Base-by-base conservation (phyloP, 2,329 filamentous ascomycete species). In the Ampelomyces quisqualis region DNA sequence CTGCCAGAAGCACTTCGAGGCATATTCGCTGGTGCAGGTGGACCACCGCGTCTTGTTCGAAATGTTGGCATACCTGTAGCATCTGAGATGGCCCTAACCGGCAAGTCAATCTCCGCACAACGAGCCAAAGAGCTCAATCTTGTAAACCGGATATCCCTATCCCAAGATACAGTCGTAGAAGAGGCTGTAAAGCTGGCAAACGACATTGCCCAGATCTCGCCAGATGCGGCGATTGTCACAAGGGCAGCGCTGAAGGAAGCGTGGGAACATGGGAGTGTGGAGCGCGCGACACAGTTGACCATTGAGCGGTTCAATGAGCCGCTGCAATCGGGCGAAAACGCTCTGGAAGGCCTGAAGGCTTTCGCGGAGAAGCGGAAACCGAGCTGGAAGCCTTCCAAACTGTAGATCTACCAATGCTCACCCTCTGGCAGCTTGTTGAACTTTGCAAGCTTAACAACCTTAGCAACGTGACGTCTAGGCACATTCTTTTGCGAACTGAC, bases 1-100 rank as follows among this genome's bases (percentile, higher is more conserved):
- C 67, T 80, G 7, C 76, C 77, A 7, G 77, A 80, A 60, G 77
- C 74, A 2, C 71, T 74, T 39, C 71, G 77, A 13, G 77, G 77
- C n/a, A 70, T 80, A 21, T 77, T 73, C 23, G 75, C 77, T 1
- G 75, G 67, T 4, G 77, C 75, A 1, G 77, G 77, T 4, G 76
- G 75, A 7, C 68, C 79, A 6, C 71, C 77, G 2, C 70, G 77
- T 13, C 64, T 79, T 7, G 73, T 77, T 2, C 71, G 75, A 20
- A 75, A 68, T 4, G 62, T 70, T 14, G 73, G 76, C 22, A 60
- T 77, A 38, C 76, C 75, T 13, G 54, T 75, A 9, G 75, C 75
- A 2, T 70, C 68, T 10, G 76, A 79, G 46, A 70, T 78, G 38
- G 75, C 73, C 4, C 58, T 79, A 20, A 75, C 76, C 0, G 76